Conservation (phyloP, 768 basidiomycete genomes). For the Podaxis rugospora region DNA sequence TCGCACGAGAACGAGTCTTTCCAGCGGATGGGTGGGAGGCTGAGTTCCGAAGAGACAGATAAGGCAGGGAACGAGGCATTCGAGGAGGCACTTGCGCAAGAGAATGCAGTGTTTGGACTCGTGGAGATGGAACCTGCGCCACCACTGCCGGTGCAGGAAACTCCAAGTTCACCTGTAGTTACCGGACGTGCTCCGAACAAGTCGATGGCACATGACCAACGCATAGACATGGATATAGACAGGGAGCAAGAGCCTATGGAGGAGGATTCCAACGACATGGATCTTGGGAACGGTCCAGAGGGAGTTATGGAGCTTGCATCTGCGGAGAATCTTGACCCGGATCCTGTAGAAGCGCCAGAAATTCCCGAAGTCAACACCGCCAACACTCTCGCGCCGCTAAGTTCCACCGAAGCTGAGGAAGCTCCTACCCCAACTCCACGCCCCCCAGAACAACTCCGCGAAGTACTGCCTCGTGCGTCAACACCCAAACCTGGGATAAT, state of each 20-base stretch:
- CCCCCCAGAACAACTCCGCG: background rate
- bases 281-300: background rate
- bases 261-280: background rate
- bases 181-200: background rate
- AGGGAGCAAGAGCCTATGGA: constrained; percentile 1
- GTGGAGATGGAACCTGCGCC: constrained; percentile 2
- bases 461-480: background rate
- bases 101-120: constrained; percentile 21
- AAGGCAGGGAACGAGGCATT: constrained; percentile 29
- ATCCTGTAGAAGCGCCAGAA: constrained; percentile 44
- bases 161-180: background rate
- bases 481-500: constrained; percentile 24
- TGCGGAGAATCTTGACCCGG: constrained; percentile 13
- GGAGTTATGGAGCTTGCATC: background rate
- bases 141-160: background rate
- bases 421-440: constrained; percentile 16
- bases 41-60: constrained; percentile 29
- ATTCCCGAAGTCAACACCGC: constrained; percentile 20
- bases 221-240: background rate
- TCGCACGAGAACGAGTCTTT: constrained; percentile 22
- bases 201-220: background rate
- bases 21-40: constrained; percentile 24
- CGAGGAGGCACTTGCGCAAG: constrained; percentile 28
- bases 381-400: constrained; percentile 8
- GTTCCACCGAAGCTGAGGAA: constrained; percentile 18